These are phyloP conservation scores for Boletus fagicola DNA, from an alignment of 768 basidiomycete species.

Conservation along the genomic window DNA sequence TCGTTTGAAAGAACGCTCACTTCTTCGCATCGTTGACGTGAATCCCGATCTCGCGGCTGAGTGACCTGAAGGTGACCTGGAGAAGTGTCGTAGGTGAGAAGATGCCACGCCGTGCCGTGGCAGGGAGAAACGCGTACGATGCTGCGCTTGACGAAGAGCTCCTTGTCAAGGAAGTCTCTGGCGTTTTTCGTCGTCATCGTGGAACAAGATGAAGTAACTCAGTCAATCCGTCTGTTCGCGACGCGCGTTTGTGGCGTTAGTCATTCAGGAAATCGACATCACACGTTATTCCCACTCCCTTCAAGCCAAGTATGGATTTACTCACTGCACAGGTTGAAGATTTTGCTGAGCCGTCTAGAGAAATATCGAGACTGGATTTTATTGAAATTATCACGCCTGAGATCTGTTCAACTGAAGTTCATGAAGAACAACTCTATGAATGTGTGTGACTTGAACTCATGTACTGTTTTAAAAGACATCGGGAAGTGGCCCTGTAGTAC, in stretches of 20 bases:
- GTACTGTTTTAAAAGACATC: no score
- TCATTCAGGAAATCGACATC: background rate
- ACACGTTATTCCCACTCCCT: background rate
- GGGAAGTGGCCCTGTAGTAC: no score
- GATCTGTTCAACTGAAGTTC: no score
- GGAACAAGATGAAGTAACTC: background rate
- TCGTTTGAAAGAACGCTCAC: slow-evolving; percentile 34
- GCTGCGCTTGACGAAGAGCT: slow-evolving; percentile 43
- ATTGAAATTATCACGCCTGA: no score
- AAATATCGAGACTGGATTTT: no score
- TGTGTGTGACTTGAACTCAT: no score
- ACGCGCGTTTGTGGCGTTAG: slow-evolving; percentile 19
- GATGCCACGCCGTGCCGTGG: background rate
- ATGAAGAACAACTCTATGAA: no score
- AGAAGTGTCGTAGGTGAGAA: background rate
- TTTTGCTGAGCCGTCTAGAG: no score
- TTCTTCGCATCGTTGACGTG: slow-evolving; percentile 80
- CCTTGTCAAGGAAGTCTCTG: slow-evolving; percentile 45
- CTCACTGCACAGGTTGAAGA: no score
- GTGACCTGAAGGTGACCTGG: slow-evolving; percentile 76
- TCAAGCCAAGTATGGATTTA: no score
- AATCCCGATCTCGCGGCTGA: slow-evolving; percentile 67
- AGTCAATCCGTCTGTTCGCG: background rate
- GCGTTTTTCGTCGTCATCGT: slow-evolving; percentile 31
- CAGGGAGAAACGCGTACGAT: slow-evolving; percentile 34